Base-by-base conservation (phyloP, 2,329 filamentous ascomycete genomes). In the Raffaelea deltoideospora region DNA sequence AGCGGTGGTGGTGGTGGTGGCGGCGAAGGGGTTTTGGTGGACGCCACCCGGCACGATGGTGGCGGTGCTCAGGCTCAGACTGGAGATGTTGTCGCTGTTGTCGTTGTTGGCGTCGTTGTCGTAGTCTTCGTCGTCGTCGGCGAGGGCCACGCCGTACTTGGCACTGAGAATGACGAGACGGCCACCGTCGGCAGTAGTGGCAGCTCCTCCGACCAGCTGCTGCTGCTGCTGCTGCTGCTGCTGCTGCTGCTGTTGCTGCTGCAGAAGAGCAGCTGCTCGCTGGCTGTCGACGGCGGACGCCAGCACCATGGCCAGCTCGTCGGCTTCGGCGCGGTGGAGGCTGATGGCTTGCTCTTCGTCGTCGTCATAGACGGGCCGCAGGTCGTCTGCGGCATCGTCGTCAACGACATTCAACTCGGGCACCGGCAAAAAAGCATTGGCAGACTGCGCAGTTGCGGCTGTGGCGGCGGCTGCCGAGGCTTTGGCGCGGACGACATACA, bases 131-230 rank as follows among this genome's bases (percentile, higher is more conserved):
- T 19, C 17, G 13, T 42, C 44, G 35, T 41, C 39, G 7, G 38
- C 37, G 18, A 40, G 31, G 13, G 44, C 43, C 14, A 62, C 54
- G 18, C 65, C 64, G 40, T 63, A 68, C 45, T 61, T 65, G 37
- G 65, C 65, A 39, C 57, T 60, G 35, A 65, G 39, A n/a, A 69
- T 58, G 11, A 65, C 58, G n/a, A 69, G 54, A 1, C 60, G 60
- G 19, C 58, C 55, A 4, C 20, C 22, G 10, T 32, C 26, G 18
- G 7, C 10, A 14, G 6, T 4, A 11, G 11, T n/a, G 11, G 18
- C 33, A 15, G 10, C 8, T 9, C 19, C 6, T 17, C 6, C 18
- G 9, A 8, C 17, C 3, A 20, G 4, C 10, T 10, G 13, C 7
- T 32, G 35, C 28, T 11, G 31, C 14, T 28, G 19, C 3, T 24